Conservation (phyloP, 345 rosid genomes). For the Aurinia saxatilis region DNA sequence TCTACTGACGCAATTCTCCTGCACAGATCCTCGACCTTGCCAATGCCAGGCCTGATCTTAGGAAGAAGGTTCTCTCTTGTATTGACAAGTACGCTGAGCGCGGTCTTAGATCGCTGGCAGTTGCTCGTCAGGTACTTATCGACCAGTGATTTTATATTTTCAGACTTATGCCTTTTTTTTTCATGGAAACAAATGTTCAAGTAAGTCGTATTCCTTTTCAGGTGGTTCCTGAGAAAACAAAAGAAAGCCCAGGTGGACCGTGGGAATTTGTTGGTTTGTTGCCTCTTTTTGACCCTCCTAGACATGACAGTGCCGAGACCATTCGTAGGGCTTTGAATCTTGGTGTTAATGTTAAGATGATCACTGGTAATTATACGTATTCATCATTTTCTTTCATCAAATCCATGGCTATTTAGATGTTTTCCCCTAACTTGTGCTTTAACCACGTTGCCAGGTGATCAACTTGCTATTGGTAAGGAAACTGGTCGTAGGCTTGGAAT, state of each 20-base stretch:
- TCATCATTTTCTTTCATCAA: background rate
- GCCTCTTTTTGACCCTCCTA: conserved; percentile 56
- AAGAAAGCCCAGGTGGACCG: conserved; percentile 62
- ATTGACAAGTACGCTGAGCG: conserved; percentile 84
- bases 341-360: conserved; percentile 98
- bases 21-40: conserved; percentile 39
- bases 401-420: background rate
- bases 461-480: conserved; percentile 89
- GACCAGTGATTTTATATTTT: background rate
- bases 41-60: conserved; percentile 47
- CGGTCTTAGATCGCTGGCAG: conserved; percentile 81
- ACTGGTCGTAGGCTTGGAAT: conserved; percentile 96
- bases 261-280: conserved; percentile 78
- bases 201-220: conserved; percentile 15
- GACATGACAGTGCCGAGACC: conserved; percentile 56
- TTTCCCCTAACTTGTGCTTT: conserved; percentile 4
- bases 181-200: background rate
- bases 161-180: background rate
- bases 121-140: conserved; percentile 68
- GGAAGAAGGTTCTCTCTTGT: conserved; percentile 48
- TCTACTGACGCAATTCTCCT: conserved; percentile 6
- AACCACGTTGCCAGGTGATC: conserved; percentile 52
- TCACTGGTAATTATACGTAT: conserved; percentile 46
- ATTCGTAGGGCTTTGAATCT: conserved; percentile 60
- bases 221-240: conserved; percentile 57